Conservation (phyloP, 768 basidiomycete genomes). For the Russula sp. region DNA sequence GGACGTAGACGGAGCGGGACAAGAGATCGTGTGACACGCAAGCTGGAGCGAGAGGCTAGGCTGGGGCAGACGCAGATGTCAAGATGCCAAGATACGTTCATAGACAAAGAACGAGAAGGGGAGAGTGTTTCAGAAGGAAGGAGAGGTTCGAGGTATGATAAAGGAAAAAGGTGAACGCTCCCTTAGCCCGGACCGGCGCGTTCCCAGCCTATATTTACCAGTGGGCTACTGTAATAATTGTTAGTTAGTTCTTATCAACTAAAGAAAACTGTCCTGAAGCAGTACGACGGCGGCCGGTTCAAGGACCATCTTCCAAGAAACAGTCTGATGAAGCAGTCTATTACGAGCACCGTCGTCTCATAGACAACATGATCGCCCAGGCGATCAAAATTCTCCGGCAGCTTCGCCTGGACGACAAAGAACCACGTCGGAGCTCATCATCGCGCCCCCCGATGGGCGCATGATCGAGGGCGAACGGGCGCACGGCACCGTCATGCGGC, state of each 20-base stretch:
- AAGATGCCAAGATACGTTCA: no score
- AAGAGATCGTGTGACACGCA: no score
- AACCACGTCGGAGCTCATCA: constrained; percentile 82
- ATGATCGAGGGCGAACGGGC: constrained; percentile 95
- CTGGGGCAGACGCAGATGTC: no score
- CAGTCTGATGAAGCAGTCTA: constrained; percentile 67
- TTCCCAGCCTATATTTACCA: no score
- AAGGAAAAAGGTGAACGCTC: no score
- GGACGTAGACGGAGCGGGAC: no score
- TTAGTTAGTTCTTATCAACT: constrained; percentile 90
- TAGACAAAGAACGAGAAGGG: no score
- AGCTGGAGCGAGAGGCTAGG: no score
- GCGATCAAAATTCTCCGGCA: constrained; percentile 93
- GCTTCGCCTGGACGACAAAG: constrained; percentile 66
- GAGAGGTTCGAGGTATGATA: no score
- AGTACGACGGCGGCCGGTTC: constrained; percentile 97
- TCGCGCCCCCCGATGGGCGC: constrained; percentile 89
- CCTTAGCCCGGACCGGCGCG: no score
- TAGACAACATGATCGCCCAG: constrained; percentile 98
- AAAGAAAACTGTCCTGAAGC: constrained; percentile 98
- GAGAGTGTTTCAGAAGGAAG: no score
- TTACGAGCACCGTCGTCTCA: constrained; percentile 95
- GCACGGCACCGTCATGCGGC: constrained; percentile 92
- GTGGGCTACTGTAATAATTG: no score
- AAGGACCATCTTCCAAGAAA: constrained; percentile 93